These are phyloP conservation scores for Berkeleyomyces basicola DNA, from an alignment of 2,329 filamentous ascomycete species.

Conservation along the genomic window DNA sequence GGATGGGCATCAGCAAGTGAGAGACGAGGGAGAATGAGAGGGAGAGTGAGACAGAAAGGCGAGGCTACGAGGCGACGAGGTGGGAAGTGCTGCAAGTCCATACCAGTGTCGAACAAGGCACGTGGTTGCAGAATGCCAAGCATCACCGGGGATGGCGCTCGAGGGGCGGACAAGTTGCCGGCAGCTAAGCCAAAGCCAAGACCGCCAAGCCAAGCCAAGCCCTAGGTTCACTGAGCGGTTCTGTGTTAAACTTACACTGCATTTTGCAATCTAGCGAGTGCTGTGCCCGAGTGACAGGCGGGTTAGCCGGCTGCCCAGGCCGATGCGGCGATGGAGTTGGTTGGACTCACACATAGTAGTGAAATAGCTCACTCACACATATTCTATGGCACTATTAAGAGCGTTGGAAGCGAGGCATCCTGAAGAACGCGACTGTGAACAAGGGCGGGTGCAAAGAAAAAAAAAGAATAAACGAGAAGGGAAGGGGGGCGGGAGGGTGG, in stretches of 20 bases:
- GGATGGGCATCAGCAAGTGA: conserved; percentile 8
- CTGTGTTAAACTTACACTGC: conserved; percentile 27
- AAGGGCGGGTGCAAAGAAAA: background rate
- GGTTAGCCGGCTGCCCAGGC: too few species aligned
- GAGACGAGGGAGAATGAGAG: background rate
- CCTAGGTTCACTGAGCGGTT: background rate
- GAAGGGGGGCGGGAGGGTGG: conserved; percentile 7
- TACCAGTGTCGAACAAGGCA: background rate
- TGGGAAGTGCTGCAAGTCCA: background rate
- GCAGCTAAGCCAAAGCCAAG: background rate
- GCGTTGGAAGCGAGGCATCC: conserved; percentile 9
- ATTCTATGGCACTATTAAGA: conserved; percentile 7
- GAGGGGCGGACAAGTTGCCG: background rate
- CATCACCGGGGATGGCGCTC: too few species aligned
- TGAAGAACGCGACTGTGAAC: background rate
- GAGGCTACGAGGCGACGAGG: background rate
- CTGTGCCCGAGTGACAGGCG: conserved; percentile 18
- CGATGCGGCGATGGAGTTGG: background rate
- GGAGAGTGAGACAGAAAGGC: background rate
- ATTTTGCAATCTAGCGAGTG: conserved; percentile 34
- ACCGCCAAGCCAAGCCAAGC: background rate
- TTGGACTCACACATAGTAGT: background rate
- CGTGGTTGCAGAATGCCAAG: background rate
- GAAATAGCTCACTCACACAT: conserved; percentile 7
- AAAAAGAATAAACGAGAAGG: conserved; percentile 7